These are phyloP conservation scores for Clonostachys sp. DNA, from an alignment of 2,329 filamentous ascomycete species.

Conservation along the genomic window DNA sequence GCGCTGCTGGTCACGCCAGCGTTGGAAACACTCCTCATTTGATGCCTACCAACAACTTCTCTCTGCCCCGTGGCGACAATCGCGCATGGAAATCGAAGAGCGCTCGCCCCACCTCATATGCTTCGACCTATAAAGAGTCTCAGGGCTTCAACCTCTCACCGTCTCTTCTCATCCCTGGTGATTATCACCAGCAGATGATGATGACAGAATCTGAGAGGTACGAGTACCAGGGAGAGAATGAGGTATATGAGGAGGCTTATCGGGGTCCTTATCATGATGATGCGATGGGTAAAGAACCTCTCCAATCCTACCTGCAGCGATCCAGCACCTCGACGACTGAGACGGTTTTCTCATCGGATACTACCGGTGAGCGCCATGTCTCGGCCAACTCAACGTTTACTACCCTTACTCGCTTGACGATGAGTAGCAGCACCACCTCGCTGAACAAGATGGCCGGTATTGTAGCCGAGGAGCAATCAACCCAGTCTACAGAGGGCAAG, in stretches of 20 bases:
- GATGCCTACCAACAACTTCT: slow-evolving; percentile 43
- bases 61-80: slow-evolving; percentile 34
- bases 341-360: slow-evolving; percentile 41
- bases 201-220: slow-evolving; percentile 17
- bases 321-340: slow-evolving; percentile 51
- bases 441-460: slow-evolving; percentile 24
- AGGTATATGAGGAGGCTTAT: slow-evolving; percentile 11
- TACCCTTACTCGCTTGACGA: slow-evolving; percentile 47
- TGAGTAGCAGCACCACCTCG: slow-evolving; percentile 47
- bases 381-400: slow-evolving; percentile 50
- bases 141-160: slow-evolving; percentile 57
- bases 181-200: slow-evolving; percentile 52
- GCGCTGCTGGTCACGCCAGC: not conserved
- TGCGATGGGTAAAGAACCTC: slow-evolving; percentile 1
- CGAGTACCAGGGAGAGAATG: slow-evolving; percentile 24
- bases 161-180: slow-evolving; percentile 55
- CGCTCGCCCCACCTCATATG: slow-evolving; percentile 36
- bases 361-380: slow-evolving; percentile 44
- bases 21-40: slow-evolving; percentile 11
- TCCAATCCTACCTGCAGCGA: slow-evolving; percentile 30
- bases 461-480: slow-evolving; percentile 17
- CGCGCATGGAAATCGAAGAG: slow-evolving; percentile 20
- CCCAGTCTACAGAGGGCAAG: too few species aligned
- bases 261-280: slow-evolving; percentile 8
- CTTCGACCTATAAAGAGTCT: slow-evolving; percentile 52